Percentiles rank a stretch among this genome's conserved stretches.
phyloP scores from a whole-genome alignment of 139 green algal species.

The Choricystis sp. region DNA sequence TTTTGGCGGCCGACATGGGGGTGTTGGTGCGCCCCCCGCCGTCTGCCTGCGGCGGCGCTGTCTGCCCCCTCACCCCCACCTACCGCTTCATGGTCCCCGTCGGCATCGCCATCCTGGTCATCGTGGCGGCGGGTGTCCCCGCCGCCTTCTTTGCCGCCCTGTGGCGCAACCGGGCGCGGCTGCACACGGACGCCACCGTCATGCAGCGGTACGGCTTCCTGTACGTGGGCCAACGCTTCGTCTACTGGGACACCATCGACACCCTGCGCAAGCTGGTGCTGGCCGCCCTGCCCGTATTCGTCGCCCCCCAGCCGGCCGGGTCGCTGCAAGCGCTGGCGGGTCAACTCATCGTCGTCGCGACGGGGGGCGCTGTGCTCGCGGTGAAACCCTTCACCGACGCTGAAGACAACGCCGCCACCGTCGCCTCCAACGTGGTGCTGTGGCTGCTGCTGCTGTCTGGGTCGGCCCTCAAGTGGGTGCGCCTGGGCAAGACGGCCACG shows the following conservation, averaged over 20 bases:
- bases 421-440: slow-evolving; percentile 13
- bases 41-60: neutral
- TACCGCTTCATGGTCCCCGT: slow-evolving; percentile 17
- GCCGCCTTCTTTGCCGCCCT: slow-evolving; percentile 15
- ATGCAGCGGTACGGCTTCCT: slow-evolving; percentile 19
- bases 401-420: slow-evolving; percentile 19
- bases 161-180: slow-evolving; percentile 8
- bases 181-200: slow-evolving; percentile 16
- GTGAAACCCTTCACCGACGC: slow-evolving; percentile 11
- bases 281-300: slow-evolving; percentile 18
- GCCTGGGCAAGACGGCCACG: slow-evolving; percentile 2
- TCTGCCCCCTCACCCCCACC: neutral
- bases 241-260: slow-evolving; percentile 25
- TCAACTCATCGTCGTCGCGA: slow-evolving; percentile 13
- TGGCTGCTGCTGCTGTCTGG: slow-evolving; percentile 24
- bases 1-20: slow-evolving; percentile 15
- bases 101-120: slow-evolving; percentile 14
- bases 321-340: slow-evolving; percentile 11
- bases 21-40: slow-evolving; percentile 7
- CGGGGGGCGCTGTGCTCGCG: slow-evolving; percentile 5
- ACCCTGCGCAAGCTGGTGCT: slow-evolving; percentile 25
- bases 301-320: neutral
- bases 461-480: slow-evolving; percentile 16
- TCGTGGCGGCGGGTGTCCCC: slow-evolving; percentile 17
- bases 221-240: slow-evolving; percentile 18